These are phyloP conservation scores for Backusella australiensis DNA, from an alignment of 192 early-diverging fungal genomes.

Conservation along the genomic window DNA sequence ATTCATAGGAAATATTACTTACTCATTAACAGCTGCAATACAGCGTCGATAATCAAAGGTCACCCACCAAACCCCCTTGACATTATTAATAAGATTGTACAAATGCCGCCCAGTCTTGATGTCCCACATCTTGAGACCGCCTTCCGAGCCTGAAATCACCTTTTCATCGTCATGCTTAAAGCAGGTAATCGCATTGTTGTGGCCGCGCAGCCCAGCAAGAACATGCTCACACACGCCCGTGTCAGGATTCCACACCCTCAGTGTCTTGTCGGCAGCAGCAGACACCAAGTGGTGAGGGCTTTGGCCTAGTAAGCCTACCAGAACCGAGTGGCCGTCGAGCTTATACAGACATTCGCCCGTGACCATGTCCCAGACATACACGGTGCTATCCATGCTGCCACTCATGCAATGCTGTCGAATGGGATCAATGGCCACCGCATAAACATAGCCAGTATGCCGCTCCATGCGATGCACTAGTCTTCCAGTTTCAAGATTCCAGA, in stretches of 20 bases:
- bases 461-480: constrained; percentile 63
- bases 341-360: constrained; percentile 76
- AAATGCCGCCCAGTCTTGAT: constrained; percentile 78
- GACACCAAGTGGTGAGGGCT: constrained; percentile 84
- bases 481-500: constrained; percentile 88
- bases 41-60: constrained; percentile 85
- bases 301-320: constrained; percentile 91
- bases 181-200: constrained; percentile 90
- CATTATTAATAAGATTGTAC: constrained; percentile 74
- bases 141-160: constrained; percentile 93
- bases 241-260: constrained; percentile 88
- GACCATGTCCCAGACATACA: constrained; percentile 88
- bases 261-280: constrained; percentile 90
- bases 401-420: constrained; percentile 84
- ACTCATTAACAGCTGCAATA: constrained; percentile 72
- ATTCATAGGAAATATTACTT: background rate
- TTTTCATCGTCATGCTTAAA: constrained; percentile 95
- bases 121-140: constrained; percentile 95
- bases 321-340: constrained; percentile 87
- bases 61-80: constrained; percentile 92
- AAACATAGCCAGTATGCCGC: constrained; percentile 94
- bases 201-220: constrained; percentile 53
- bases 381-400: constrained; percentile 92
- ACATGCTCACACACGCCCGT: constrained; percentile 60
- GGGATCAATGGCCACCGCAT: constrained; percentile 86